Conservation (phyloP, 2,329 filamentous ascomycete genomes). For the Sporothrix inflata region DNA sequence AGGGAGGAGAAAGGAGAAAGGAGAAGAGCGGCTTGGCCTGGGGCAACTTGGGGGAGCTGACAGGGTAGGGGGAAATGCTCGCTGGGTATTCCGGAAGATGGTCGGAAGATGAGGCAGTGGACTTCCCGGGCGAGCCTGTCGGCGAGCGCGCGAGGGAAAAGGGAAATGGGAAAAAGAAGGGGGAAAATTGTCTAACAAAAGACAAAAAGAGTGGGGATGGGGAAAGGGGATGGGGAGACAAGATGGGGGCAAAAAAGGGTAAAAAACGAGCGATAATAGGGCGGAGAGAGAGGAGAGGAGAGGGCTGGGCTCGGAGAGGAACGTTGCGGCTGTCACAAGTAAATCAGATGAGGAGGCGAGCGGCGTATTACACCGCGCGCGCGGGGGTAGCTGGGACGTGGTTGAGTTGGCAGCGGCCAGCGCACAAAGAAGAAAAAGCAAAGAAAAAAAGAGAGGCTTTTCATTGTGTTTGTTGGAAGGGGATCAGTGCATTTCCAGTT, state of each 20-base stretch:
- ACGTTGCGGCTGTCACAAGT: conserved; percentile 10
- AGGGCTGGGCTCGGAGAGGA: neutral
- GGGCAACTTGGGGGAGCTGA: neutral
- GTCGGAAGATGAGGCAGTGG: neutral
- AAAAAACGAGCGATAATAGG: neutral
- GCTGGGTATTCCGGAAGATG: neutral
- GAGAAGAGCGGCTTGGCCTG: neutral
- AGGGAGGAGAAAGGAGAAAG: neutral
- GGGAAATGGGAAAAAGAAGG: neutral
- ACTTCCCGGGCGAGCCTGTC: neutral
- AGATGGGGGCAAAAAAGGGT: neutral
- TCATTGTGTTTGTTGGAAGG: neutral
- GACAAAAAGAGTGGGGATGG: neutral
- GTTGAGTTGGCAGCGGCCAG: neutral
- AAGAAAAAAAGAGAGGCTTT: neutral
- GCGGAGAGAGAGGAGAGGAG: neutral
- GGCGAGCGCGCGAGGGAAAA: neutral
- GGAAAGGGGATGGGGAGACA: conserved; percentile 9
- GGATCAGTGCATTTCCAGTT: neutral
- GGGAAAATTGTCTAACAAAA: neutral
- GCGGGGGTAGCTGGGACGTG: neutral
- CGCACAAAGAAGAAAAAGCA: neutral
- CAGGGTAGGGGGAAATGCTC: neutral
- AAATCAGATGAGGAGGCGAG: conserved; percentile 1
- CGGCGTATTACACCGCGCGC: neutral